These are phyloP conservation scores for Arachis monticola DNA, from an alignment of 331 rosid genomes.

Conservation along the genomic window DNA sequence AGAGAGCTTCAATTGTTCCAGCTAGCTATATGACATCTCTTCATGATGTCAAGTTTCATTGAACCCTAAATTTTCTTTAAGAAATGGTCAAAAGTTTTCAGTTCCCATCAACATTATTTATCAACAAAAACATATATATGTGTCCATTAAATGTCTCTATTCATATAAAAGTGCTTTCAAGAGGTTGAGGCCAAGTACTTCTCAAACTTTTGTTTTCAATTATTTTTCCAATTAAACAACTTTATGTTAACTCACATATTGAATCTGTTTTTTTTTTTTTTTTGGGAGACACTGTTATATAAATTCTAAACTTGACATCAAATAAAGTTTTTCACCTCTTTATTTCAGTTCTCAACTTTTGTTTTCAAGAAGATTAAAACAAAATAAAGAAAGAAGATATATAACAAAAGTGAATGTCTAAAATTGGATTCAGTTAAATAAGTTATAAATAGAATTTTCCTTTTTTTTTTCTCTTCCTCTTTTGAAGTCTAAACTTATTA, in stretches of 20 bases:
- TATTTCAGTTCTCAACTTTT: too few species aligned
- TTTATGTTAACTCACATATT: not conserved
- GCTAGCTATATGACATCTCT: slow-evolving; percentile 13
- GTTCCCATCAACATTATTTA: not conserved
- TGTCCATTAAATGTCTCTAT: not conserved
- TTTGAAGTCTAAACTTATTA: too few species aligned
- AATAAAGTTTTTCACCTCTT: too few species aligned
- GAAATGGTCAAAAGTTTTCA: not conserved
- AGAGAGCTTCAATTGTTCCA: not conserved
- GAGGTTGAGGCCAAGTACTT: not conserved
- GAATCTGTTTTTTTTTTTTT: too few species aligned
- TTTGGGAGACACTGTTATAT: too few species aligned
- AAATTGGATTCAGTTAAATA: not conserved
- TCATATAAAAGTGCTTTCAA: not conserved
- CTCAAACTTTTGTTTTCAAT: too few species aligned
- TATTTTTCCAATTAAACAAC: not conserved
- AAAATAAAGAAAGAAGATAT: too few species aligned
- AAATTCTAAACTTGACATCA: too few species aligned
- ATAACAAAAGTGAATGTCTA: too few species aligned
- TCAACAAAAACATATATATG: too few species aligned
- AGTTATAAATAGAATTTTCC: not conserved
- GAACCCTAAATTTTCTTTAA: not conserved
- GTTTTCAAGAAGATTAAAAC: too few species aligned
- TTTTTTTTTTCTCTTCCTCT: not conserved
- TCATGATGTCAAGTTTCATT: slow-evolving; percentile 20